A percentile compares a stretch with the other conserved stretches of the same genome.
Evolutionary conservation across 768 basidiomycete genomes (phyloP).

Genomic region (Paxillus ammoniavirescens): DNA sequence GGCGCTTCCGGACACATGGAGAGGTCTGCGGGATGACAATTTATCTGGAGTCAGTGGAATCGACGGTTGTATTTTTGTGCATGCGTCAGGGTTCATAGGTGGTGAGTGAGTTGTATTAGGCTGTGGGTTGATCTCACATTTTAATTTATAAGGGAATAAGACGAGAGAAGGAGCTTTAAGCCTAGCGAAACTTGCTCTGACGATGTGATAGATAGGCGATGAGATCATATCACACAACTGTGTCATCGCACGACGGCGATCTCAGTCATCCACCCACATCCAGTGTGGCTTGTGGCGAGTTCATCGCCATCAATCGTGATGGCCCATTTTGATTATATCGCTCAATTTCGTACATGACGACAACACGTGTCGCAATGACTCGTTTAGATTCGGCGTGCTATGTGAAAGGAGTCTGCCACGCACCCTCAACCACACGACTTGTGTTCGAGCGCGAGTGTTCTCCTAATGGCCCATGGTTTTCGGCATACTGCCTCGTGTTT

Average conservation of each 20-base stretch:
- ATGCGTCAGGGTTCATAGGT: conserved; percentile 96
- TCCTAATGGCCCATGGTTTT: conserved; percentile 2
- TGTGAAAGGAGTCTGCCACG: conserved; percentile 11
- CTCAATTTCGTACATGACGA: conserved; percentile 10
- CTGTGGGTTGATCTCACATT: background rate
- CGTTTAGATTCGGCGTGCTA: conserved; percentile 5
- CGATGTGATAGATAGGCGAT: conserved; percentile 25
- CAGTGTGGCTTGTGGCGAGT: background rate
- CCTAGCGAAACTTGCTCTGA: conserved; percentile 71
- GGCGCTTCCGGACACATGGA: conserved; percentile 90
- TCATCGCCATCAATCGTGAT: conserved; percentile 12
- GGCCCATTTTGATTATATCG: conserved; percentile 5
- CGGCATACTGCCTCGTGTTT: conserved; percentile 28
- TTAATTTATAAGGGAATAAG: conserved; percentile 62
- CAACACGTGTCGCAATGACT: conserved; percentile 12
- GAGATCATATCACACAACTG: background rate
- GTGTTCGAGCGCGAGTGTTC: conserved; percentile 1
- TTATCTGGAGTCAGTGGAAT: conserved; percentile 74
- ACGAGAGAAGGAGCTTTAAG: conserved; percentile 85
- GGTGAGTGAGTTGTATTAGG: conserved; percentile 44
- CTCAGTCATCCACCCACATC: background rate
- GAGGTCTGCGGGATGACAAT: conserved; percentile 84
- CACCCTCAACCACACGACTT: background rate
- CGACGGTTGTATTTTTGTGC: conserved; percentile 85
- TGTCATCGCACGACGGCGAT: background rate